Conservation (phyloP, 306 rosid species). For the Leucaena leucocephala region DNA sequence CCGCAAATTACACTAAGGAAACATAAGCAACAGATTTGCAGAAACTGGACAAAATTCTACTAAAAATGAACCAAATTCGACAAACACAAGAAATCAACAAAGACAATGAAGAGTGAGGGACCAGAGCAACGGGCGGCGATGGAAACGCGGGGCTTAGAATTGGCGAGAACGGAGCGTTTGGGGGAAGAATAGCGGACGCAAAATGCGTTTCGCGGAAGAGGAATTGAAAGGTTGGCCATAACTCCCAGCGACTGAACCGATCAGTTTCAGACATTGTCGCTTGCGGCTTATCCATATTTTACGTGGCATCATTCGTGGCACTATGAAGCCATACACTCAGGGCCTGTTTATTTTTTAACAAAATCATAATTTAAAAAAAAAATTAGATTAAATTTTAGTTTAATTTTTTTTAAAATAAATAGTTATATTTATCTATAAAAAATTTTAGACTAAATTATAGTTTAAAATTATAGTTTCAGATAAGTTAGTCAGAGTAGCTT, state of each 20-base stretch:
- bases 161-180: conserved; percentile 41
- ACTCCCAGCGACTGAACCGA: not conserved
- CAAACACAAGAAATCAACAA: not conserved
- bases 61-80: not conserved
- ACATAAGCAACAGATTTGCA: not conserved
- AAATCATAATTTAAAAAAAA: too few species aligned
- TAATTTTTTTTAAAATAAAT: too few species aligned
- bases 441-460: too few species aligned
- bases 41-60: not conserved
- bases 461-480: too few species aligned
- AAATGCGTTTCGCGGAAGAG: conserved; percentile 51
- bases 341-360: too few species aligned
- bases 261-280: conserved; percentile 13
- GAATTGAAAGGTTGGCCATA: conserved; percentile 69
- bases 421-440: too few species aligned
- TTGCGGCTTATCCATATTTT: conserved; percentile 37
- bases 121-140: conserved; percentile 61
- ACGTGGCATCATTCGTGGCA: conserved; percentile 39
- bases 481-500: too few species aligned
- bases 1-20: conserved; percentile 19
- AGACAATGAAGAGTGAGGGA: conserved; percentile 9
- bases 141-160: conserved; percentile 26
- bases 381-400: too few species aligned
- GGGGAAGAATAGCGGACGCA: conserved; percentile 41
- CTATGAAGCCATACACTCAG: not conserved